Percentiles rank a stretch among this genome's conserved stretches.
Evolutionary conservation across 768 basidiomycete species (phyloP).

Genomic region (Cystobasidium tubakii): DNA sequence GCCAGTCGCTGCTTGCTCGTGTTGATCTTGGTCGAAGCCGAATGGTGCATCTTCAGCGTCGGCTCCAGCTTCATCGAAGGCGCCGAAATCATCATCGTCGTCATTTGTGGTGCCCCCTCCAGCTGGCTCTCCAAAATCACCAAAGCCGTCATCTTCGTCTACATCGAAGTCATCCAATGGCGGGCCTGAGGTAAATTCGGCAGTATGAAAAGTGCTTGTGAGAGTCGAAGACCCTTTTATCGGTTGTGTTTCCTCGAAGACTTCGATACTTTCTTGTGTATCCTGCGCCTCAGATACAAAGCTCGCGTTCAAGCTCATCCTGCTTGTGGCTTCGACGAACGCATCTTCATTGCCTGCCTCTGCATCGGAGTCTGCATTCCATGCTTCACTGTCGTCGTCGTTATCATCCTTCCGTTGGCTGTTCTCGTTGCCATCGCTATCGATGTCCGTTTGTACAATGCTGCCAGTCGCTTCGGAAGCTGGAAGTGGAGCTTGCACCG

Average conservation of each 20-base stretch:
- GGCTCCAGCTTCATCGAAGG: conserved; percentile 22
- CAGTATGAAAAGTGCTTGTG: not conserved
- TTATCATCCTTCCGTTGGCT: not conserved
- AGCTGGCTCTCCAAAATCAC: conserved; percentile 32
- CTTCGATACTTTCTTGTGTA: not conserved
- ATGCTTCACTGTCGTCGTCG: conserved; percentile 7
- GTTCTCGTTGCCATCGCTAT: conserved; percentile 3
- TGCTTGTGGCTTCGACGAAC: conserved; percentile 24
- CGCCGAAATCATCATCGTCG: conserved; percentile 37
- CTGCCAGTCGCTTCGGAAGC: not conserved
- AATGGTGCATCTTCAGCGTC: not conserved
- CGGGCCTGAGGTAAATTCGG: not conserved
- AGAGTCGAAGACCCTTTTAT: not conserved
- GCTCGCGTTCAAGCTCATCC: conserved; percentile 14
- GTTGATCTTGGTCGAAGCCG: not conserved
- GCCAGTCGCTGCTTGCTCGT: not conserved
- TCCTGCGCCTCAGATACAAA: not conserved
- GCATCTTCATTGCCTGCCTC: conserved; percentile 14
- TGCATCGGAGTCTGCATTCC: conserved; percentile 21
- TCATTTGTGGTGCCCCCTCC: not conserved
- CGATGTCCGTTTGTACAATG: not conserved
- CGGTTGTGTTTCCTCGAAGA: not conserved
- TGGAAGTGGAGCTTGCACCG: not conserved
- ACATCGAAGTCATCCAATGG: conserved; percentile 15
- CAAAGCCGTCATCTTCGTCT: conserved; percentile 37